phyloP scores from a whole-genome alignment of 2,329 filamentous ascomycete species.

The Microdochium paspali region DNA sequence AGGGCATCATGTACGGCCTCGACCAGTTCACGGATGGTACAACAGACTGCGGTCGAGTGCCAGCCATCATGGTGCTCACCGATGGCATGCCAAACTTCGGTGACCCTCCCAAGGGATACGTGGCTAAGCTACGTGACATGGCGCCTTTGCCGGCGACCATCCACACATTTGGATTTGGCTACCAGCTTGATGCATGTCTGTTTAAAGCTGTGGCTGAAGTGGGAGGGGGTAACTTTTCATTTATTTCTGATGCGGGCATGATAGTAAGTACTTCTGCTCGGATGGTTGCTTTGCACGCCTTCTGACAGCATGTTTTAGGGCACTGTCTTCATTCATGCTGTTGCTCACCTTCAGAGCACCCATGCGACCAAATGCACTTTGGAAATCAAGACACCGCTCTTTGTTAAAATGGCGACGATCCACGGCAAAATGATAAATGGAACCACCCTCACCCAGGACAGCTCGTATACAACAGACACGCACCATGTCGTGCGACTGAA shows the following conservation, averaged over 20 bases:
- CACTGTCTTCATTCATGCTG: slow-evolving; percentile 52
- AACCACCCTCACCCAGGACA: no score
- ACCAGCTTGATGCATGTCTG: slow-evolving; percentile 37
- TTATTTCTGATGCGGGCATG: slow-evolving; percentile 54
- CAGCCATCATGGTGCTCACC: slow-evolving; percentile 43
- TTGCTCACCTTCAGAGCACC: slow-evolving; percentile 51
- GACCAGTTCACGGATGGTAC: slow-evolving; percentile 29
- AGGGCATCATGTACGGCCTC: slow-evolving; percentile 42
- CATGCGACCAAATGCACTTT: slow-evolving; percentile 39
- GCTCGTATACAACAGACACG: slow-evolving; percentile 4
- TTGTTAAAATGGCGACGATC: slow-evolving; percentile 15
- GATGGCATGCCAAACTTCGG: slow-evolving; percentile 43
- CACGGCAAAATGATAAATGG: no score
- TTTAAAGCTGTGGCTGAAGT: slow-evolving; percentile 52
- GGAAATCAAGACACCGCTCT: slow-evolving; percentile 18
- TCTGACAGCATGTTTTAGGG: slow-evolving; percentile 29
- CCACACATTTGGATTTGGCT: slow-evolving; percentile 47
- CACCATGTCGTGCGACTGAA: slow-evolving; percentile 14
- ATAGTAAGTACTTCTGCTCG: slow-evolving; percentile 33
- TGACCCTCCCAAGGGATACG: slow-evolving; percentile 40
- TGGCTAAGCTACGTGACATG: slow-evolving; percentile 39
- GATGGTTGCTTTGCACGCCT: no score
- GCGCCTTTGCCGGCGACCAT: slow-evolving; percentile 30
- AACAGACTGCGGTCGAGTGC: slow-evolving; percentile 26
- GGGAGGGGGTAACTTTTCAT: slow-evolving; percentile 47